A percentile compares a stretch with the other conserved stretches of the same genome.
Evolutionary conservation across 2,329 filamentous ascomycete species (phyloP).

Genomic region (Dothideomycetes sp.): DNA sequence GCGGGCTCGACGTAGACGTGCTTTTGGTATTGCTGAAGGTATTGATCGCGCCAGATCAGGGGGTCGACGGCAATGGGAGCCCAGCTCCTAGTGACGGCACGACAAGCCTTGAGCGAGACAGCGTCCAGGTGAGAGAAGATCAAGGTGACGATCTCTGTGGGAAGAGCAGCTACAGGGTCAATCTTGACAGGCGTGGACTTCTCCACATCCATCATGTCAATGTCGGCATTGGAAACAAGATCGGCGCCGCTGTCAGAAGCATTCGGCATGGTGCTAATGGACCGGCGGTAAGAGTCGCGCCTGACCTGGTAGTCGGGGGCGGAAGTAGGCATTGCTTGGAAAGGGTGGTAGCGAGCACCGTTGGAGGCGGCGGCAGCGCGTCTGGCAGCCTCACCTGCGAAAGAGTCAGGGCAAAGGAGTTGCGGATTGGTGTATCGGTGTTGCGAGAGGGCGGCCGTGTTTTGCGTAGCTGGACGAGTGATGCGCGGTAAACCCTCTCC

Average conservation of each 20-base stretch:
- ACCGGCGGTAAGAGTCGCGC: constrained; percentile 7
- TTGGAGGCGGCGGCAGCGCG: constrained; percentile 9
- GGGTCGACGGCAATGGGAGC: constrained; percentile 41
- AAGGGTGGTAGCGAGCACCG: constrained; percentile 5
- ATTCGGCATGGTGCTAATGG: constrained; percentile 12
- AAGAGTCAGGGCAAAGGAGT: constrained; percentile 3
- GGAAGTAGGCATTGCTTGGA: background rate
- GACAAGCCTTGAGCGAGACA: constrained; percentile 41
- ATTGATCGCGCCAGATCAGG: constrained; percentile 53
- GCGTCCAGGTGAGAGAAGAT: constrained; percentile 51
- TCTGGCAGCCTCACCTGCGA: constrained; percentile 9
- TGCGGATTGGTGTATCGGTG: constrained; percentile 6
- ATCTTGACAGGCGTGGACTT: constrained; percentile 1
- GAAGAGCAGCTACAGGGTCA: constrained; percentile 45
- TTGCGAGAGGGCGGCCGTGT: constrained; percentile 8
- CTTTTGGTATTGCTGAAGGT: constrained; percentile 42
- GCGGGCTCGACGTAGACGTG: constrained; percentile 33
- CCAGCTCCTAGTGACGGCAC: constrained; percentile 49
- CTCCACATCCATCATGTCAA: constrained; percentile 15
- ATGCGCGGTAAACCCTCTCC: background rate
- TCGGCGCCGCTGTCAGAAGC: constrained; percentile 27
- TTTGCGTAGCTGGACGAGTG: constrained; percentile 7
- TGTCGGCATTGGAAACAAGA: constrained; percentile 22
- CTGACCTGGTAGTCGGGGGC: constrained; percentile 9
- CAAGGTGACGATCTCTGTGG: constrained; percentile 47